Evolutionary conservation across 306 rosid genomes (phyloP).

Genomic region (Purshia tridentata): DNA sequence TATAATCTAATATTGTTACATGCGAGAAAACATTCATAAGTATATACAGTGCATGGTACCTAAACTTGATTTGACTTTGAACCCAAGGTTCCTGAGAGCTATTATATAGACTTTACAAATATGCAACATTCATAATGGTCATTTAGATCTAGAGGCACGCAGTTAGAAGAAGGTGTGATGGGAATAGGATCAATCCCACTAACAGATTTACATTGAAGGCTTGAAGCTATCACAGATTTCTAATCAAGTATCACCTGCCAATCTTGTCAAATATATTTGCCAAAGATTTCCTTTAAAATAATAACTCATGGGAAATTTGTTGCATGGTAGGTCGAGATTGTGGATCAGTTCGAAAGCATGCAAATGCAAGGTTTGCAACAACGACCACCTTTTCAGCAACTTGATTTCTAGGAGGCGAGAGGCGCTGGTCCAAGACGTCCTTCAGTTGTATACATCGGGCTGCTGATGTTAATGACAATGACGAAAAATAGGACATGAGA

Average conservation of each 20-base stretch:
- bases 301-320: slow-evolving; percentile 10
- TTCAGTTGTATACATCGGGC: slow-evolving; percentile 5
- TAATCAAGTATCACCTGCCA: background rate
- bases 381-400: slow-evolving; percentile 15
- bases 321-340: slow-evolving; percentile 30
- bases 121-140: background rate
- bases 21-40: too few species aligned
- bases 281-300: background rate
- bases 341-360: slow-evolving; percentile 24
- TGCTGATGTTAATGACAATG: slow-evolving; percentile 1
- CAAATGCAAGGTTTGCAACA: slow-evolving; percentile 24
- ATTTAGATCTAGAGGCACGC: too few species aligned
- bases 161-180: background rate
- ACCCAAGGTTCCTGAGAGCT: background rate
- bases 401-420: slow-evolving; percentile 7
- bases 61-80: too few species aligned
- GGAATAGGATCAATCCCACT: background rate
- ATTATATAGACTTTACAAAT: background rate
- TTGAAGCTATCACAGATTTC: background rate
- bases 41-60: too few species aligned
- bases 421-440: slow-evolving; percentile 24
- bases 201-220: background rate
- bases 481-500: slow-evolving; percentile 16
- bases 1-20: too few species aligned
- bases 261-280: slow-evolving; percentile 2